Percentiles rank a stretch among this genome's conserved stretches.
These are phyloP conservation scores for Leptomonas seymouri DNA, from an alignment of 208 protist species.

Conservation along the genomic window DNA sequence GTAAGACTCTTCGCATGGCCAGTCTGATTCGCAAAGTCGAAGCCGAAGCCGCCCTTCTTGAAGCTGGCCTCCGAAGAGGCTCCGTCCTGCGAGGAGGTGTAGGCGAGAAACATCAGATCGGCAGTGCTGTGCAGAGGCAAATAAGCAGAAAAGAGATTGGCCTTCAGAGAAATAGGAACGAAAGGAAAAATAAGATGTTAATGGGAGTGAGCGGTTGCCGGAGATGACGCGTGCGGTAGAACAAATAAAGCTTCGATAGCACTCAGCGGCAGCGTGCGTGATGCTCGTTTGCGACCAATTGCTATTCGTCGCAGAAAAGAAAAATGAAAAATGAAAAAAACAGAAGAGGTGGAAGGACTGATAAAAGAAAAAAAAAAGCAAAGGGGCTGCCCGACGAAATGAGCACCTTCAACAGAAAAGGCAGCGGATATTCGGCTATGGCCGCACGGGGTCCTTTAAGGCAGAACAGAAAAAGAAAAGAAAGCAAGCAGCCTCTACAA, in stretches of 20 bases:
- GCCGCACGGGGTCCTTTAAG: conserved; percentile 2
- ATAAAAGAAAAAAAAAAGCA: no score
- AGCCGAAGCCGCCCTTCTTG: conserved; percentile 6
- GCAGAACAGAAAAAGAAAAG: background rate
- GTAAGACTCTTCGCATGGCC: background rate
- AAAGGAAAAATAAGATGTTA: no score
- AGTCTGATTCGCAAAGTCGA: conserved; percentile 2
- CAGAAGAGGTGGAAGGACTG: no score
- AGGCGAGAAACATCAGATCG: background rate
- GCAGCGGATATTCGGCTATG: background rate
- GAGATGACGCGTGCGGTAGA: no score
- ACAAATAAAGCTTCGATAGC: background rate
- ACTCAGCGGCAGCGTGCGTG: no score
- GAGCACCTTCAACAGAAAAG: background rate
- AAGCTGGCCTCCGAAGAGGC: background rate
- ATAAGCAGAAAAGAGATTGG: conserved; percentile 7
- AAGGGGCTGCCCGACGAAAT: no score
- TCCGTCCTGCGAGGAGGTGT: background rate
- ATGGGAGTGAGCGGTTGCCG: no score
- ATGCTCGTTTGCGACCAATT: no score
- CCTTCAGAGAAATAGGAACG: conserved; percentile 7
- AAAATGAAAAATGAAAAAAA: background rate
- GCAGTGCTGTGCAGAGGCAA: background rate
- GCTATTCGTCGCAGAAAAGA: no score
- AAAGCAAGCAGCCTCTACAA: background rate